phyloP scores from a whole-genome alignment of 257 asterid species.

The Fraxinus anomala region DNA sequence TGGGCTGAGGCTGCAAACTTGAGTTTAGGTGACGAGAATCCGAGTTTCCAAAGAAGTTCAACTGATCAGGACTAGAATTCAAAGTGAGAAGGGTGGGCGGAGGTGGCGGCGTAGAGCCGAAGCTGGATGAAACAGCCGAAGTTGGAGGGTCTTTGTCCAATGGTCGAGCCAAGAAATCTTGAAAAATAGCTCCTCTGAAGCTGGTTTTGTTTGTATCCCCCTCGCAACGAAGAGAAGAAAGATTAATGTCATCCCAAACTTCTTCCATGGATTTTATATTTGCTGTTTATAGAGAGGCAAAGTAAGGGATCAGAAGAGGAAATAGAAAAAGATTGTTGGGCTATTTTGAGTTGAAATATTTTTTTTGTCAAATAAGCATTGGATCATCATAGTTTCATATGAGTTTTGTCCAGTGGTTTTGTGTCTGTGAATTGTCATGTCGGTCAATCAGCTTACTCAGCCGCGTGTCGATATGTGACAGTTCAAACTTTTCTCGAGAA shows the following conservation, averaged over 20 bases:
- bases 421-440: neutral
- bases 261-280: slow-evolving; percentile 4
- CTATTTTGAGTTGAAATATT: neutral
- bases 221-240: neutral
- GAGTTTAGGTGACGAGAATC: neutral
- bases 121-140: neutral
- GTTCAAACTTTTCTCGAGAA: neutral
- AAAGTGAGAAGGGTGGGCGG: neutral
- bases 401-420: neutral
- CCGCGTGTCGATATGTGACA: neutral
- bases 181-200: neutral
- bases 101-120: neutral
- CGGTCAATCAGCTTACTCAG: neutral
- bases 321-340: neutral
- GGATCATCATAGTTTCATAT: neutral
- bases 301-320: neutral
- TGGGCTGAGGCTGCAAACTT: neutral
- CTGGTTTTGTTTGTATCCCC: neutral
- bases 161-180: slow-evolving; percentile 4
- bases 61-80: neutral
- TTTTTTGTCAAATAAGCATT: neutral
- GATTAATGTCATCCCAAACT: neutral
- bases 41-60: neutral
- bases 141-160: neutral
- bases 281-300: neutral